Conservation (phyloP, 2,329 filamentous ascomycete genomes). For the Penicillium griseofulvum region DNA sequence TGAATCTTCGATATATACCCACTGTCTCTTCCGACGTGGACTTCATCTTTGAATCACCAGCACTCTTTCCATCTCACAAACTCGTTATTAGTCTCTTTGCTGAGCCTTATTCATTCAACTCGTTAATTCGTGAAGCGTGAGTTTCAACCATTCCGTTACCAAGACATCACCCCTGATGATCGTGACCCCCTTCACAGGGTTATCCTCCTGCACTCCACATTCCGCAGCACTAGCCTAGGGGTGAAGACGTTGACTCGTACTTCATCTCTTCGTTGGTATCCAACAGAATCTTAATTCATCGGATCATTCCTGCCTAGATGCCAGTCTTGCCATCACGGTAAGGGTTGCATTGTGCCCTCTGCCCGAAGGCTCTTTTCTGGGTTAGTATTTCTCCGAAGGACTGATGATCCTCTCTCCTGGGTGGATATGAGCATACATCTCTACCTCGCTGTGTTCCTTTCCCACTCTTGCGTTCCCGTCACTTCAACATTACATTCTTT, state of each 20-base stretch:
- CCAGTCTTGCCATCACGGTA: conserved; percentile 45
- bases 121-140: conserved; percentile 35
- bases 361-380: conserved; percentile 42
- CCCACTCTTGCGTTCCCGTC: conserved; percentile 5
- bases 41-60: conserved; percentile 26
- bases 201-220: conserved; percentile 38
- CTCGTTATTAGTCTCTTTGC: conserved; percentile 23
- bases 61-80: conserved; percentile 14
- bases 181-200: conserved; percentile 41
- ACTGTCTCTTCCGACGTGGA: conserved; percentile 12
- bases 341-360: conserved; percentile 44
- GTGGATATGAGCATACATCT: conserved; percentile 16
- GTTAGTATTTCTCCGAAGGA: conserved; percentile 39
- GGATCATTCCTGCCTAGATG: conserved; percentile 48
- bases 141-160: conserved; percentile 31
- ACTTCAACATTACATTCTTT: conserved; percentile 4
- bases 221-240: conserved; percentile 38
- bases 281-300: conserved; percentile 34
- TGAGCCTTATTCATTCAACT: conserved; percentile 25
- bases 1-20: conserved; percentile 3
- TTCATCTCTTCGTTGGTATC: conserved; percentile 42
- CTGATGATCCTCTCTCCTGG: conserved; percentile 14
- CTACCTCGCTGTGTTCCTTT: conserved; percentile 4
- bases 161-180: conserved; percentile 37
- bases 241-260: conserved; percentile 50